A percentile compares a stretch with the other conserved stretches of the same genome.
phyloP scores from a whole-genome alignment of 495 filamentous ascomycete species.

The Immersiella caudata region DNA sequence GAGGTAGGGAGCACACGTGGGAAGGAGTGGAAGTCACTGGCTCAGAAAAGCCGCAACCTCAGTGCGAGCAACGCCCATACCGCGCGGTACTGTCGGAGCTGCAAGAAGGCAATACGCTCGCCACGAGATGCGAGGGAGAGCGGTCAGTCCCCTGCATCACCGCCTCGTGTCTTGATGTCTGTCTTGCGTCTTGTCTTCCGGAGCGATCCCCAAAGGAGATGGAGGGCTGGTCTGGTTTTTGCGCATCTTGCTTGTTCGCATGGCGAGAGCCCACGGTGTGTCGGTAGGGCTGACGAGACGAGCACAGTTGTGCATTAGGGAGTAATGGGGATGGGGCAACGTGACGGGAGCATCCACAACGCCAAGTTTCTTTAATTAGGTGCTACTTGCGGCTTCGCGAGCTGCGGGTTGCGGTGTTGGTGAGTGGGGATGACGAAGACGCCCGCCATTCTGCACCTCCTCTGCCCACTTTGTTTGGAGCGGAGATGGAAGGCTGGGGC shows the following conservation, averaged over 20 bases:
- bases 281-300: not conserved
- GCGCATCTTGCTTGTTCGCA: not conserved
- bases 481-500: not conserved
- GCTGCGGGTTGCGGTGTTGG: not conserved
- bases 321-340: not conserved
- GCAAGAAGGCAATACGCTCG: not conserved
- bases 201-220: not conserved
- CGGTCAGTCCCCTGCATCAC: not conserved
- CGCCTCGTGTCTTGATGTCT: not conserved
- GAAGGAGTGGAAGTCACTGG: not conserved
- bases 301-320: not conserved
- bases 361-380: constrained; percentile 1
- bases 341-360: not conserved
- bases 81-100: not conserved
- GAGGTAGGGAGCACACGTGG: not conserved
- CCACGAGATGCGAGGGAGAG: not conserved
- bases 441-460: not conserved
- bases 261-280: not conserved
- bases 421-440: constrained; percentile 6
- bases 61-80: not conserved
- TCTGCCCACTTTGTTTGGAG: not conserved
- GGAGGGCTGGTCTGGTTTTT: not conserved
- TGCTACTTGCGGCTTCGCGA: not conserved
- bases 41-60: not conserved
- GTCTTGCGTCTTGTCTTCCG: not conserved